Base-by-base conservation (phyloP, 805 yeast genomes). In the Wickerhamiella alocasiicola region DNA sequence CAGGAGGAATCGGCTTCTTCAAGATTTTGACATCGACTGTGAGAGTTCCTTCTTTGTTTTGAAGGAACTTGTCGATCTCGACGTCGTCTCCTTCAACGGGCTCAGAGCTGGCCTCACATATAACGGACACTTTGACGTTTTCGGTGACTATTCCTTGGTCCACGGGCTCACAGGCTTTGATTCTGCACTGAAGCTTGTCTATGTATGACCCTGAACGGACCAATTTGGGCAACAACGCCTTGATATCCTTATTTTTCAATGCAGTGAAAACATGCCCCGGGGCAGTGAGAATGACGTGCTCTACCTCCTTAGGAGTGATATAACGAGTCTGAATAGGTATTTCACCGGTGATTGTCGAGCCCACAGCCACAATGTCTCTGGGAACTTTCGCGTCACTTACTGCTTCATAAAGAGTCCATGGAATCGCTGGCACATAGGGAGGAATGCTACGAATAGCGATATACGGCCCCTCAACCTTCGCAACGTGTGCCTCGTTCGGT, bases 91-190 rank as follows among this genome's bases (percentile, higher is more conserved):
- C 9, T 23, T 21, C 12, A 16, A 6, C 13, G 23, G 31, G 37
- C 12, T 5, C 19, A 13, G 18, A 6, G 6, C 7, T 9, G 29
- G 13, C 6, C 29, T 30, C 28, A 45, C 53, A 69, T 13, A 76
- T 69, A 23, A 81, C 57, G 2, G 76, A 68, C 2, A 82, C 59
- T n/a, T 62, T 62, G 0, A 88, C 76, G 1, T 36, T 25, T 1
- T 58, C 55, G 1, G 47, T 42, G 16, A 60, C 55, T 1, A 79
- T 19, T 2, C 94, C 94, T 54, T 81, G 93, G 31, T 70, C 72
- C 2, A 73, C 66, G 0, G 94, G 94, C 49, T 81, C 93, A 54
- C 84, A 73, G 18, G 76, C 66, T 3, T 71, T 49, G 2, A 82
- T 67, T 5, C 52, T 51, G 16, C 80, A 80, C 46, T 68, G 67